Conservation (phyloP, 2,329 filamentous ascomycete species). For the Zymoseptoria tritici region DNA sequence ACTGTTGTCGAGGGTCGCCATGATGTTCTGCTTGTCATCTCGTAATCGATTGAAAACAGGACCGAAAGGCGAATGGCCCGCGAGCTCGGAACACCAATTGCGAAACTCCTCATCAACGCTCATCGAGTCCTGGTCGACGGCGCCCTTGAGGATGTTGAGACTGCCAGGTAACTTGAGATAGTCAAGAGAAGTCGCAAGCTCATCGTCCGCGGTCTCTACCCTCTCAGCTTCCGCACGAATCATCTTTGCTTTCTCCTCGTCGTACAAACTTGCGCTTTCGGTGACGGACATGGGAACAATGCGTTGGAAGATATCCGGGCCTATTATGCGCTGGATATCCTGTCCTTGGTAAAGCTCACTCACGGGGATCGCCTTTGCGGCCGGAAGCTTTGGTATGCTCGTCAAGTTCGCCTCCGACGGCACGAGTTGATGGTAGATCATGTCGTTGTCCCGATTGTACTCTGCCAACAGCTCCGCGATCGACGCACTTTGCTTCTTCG, state of each 20-base stretch:
- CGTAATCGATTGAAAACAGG: constrained; percentile 72
- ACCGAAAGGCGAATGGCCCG: constrained; percentile 71
- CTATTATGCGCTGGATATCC: constrained; percentile 94
- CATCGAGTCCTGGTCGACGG: constrained; percentile 77
- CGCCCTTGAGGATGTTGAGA: constrained; percentile 84
- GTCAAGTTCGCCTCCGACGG: constrained; percentile 76
- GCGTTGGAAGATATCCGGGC: constrained; percentile 92
- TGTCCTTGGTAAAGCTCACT: constrained; percentile 95
- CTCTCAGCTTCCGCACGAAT: constrained; percentile 88
- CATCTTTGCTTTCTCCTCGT: constrained; percentile 96
- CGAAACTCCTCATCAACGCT: constrained; percentile 84
- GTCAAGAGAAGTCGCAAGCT: constrained; percentile 92
- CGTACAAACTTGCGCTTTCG: constrained; percentile 92
- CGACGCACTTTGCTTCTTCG: constrained; percentile 71
- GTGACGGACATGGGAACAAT: constrained; percentile 95
- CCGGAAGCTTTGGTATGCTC: constrained; percentile 80
- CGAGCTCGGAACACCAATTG: constrained; percentile 88
- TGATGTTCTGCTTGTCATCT: constrained; percentile 67
- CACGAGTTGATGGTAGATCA: constrained; percentile 92
- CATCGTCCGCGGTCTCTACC: constrained; percentile 84
- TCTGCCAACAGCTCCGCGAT: constrained; percentile 74
- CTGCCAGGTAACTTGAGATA: constrained; percentile 76
- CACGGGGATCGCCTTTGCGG: constrained; percentile 93
- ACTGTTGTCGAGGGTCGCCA: constrained; percentile 66
- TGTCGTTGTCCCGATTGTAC: constrained; percentile 88